Conservation (phyloP, 495 filamentous ascomycete genomes). For the Oidiodendron maius region DNA sequence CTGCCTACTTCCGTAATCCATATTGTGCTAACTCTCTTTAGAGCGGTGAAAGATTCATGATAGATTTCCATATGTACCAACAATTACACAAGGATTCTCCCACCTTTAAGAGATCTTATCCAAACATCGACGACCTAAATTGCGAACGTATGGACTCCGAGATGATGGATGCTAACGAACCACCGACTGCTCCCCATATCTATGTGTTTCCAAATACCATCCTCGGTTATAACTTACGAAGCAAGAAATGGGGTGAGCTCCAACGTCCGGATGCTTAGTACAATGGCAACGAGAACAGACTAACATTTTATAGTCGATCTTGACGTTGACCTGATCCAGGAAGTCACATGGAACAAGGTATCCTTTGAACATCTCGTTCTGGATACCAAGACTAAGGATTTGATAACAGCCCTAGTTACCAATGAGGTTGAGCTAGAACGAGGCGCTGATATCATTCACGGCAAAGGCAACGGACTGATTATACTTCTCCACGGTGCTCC, state of each 20-base stretch:
- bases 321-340: slow-evolving; percentile 19
- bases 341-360: slow-evolving; percentile 40
- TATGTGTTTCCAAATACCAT: slow-evolving; percentile 23
- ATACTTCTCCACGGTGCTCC: slow-evolving; percentile 41
- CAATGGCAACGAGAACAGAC: neutral
- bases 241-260: slow-evolving; percentile 27
- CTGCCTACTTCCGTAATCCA: neutral
- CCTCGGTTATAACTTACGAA: slow-evolving; percentile 22
- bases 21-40: neutral
- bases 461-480: slow-evolving; percentile 38
- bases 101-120: too few relatives aligned
- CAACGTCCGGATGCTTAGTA: too few relatives aligned
- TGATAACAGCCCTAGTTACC: slow-evolving; percentile 41
- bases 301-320: slow-evolving; percentile 10
- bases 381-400: slow-evolving; percentile 37
- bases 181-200: slow-evolving; percentile 7
- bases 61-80: neutral
- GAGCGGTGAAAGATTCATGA: neutral
- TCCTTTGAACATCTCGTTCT: slow-evolving; percentile 50
- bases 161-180: neutral
- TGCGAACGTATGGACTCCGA: neutral
- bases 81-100: neutral
- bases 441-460: slow-evolving; percentile 33
- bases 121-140: neutral
- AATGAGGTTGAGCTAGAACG: slow-evolving; percentile 22